phyloP scores from a whole-genome alignment of 129 eudicot genomes.

The Pittosporum tobira region DNA sequence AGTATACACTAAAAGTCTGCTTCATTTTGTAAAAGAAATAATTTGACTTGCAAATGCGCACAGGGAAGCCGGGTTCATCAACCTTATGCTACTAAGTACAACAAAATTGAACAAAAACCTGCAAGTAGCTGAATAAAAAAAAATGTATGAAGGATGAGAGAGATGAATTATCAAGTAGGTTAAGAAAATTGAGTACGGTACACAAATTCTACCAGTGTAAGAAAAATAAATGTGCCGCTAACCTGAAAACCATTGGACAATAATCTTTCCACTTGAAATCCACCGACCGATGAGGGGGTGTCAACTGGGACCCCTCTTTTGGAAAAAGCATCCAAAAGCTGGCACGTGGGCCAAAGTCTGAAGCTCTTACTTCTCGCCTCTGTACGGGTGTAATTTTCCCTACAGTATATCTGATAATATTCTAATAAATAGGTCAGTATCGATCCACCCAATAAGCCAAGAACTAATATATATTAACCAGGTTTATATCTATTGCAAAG shows the following conservation, averaged over 20 bases:
- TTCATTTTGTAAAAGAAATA: neutral
- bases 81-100: neutral
- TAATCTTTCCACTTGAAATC: slow-evolving; percentile 98
- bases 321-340: slow-evolving; percentile 99
- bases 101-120: neutral
- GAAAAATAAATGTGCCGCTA: slow-evolving; percentile 12
- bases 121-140: neutral
- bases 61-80: neutral
- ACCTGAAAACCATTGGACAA: slow-evolving; percentile 99
- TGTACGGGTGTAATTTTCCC: slow-evolving; percentile 97
- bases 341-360: slow-evolving; percentile 89
- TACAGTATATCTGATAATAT: slow-evolving; percentile 73
- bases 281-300: slow-evolving; percentile 86
- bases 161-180: neutral
- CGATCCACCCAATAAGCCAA: neutral
- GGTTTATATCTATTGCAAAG: neutral
- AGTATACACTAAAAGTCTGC: neutral
- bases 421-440: slow-evolving; percentile 12
- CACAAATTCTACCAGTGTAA: neutral
- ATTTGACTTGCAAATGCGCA: neutral
- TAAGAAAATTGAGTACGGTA: neutral
- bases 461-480: neutral
- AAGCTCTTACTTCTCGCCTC: slow-evolving; percentile 66
- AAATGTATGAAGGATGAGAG: neutral
- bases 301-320: slow-evolving; percentile 81